Percentiles rank a stretch among this genome's conserved stretches.
These are phyloP conservation scores for Cladophialophora exuberans DNA, from an alignment of 2,329 filamentous ascomycete species.

Conservation along the genomic window DNA sequence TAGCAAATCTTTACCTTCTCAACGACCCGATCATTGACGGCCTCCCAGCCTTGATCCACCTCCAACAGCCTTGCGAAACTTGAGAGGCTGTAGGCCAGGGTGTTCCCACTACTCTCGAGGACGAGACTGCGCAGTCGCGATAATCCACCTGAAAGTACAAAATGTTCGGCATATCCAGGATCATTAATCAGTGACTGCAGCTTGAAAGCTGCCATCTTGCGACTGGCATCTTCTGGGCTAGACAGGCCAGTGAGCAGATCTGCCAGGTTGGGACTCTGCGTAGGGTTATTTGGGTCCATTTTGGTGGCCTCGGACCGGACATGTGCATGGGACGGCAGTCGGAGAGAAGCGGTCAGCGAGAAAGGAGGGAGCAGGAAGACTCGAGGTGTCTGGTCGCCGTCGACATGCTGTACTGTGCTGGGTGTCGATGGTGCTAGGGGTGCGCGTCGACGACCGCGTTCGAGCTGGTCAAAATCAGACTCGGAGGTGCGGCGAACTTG, in stretches of 20 bases:
- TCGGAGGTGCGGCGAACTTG: conserved; percentile 9
- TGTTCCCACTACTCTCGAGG: conserved; percentile 86
- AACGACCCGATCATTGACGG: conserved; percentile 56
- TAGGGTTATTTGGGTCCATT: conserved; percentile 26
- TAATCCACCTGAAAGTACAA: conserved; percentile 87
- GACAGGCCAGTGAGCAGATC: conserved; percentile 63
- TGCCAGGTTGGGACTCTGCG: conserved; percentile 48
- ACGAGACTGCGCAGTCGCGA: conserved; percentile 79
- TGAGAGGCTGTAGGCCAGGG: conserved; percentile 90
- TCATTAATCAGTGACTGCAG: conserved; percentile 94
- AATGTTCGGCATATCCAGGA: conserved; percentile 93
- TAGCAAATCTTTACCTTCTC: conserved; percentile 49
- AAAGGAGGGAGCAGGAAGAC: conserved; percentile 10
- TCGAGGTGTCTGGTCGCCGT: conserved; percentile 4
- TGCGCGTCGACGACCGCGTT: conserved; percentile 3
- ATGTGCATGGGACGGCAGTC: conserved; percentile 9
- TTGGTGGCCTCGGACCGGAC: conserved; percentile 15
- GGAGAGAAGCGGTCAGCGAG: conserved; percentile 12
- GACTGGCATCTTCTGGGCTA: conserved; percentile 79
- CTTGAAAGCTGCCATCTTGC: conserved; percentile 99
- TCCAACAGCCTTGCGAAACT: conserved; percentile 86
- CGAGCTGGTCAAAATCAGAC: neutral
- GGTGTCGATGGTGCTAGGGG: neutral
- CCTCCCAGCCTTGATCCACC: conserved; percentile 97
- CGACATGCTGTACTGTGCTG: conserved; percentile 18